Percentiles rank a stretch among this genome's conserved stretches.
Conservation (phyloP, 352 stramenopile species). For the Globisporangium radiosum region DNA sequence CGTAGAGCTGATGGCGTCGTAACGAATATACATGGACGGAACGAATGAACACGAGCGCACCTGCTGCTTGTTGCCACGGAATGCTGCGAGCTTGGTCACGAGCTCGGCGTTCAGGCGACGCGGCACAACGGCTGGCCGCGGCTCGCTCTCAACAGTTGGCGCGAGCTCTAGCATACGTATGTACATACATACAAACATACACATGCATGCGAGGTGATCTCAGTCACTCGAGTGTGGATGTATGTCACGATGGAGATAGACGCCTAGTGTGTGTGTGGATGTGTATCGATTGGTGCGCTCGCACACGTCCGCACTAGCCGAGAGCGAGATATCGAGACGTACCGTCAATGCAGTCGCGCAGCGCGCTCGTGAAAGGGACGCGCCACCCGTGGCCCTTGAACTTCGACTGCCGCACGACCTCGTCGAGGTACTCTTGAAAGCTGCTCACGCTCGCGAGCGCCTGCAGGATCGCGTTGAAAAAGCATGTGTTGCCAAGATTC, state of each 20-base stretch:
- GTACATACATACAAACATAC: not conserved
- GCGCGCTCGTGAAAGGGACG: constrained; percentile 55
- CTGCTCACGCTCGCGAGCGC: constrained; percentile 62
- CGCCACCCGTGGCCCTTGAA: constrained; percentile 26
- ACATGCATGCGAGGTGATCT: not conserved
- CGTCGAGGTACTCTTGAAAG: constrained; percentile 62
- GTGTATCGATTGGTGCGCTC: not conserved
- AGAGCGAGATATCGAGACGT: not conserved
- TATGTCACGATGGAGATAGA: not conserved
- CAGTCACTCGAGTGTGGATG: not conserved
- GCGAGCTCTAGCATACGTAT: constrained; percentile 15
- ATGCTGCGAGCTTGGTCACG: constrained; percentile 40
- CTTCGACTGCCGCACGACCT: constrained; percentile 38
- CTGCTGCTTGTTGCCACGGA: constrained; percentile 79
- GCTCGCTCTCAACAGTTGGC: constrained; percentile 24
- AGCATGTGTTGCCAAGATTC: constrained; percentile 89
- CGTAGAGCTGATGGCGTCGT: too few species aligned
- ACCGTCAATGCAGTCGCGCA: constrained; percentile 68
- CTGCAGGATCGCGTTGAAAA: constrained; percentile 88
- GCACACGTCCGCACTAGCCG: not conserved
- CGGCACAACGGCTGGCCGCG: constrained; percentile 33
- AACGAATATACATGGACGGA: too few species aligned
- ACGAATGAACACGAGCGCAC: not conserved
- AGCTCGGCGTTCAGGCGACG: constrained; percentile 55
- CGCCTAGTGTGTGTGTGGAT: too few species aligned